phyloP scores from a whole-genome alignment of 2,329 filamentous ascomycete species.

The Penicillium sp. region DNA sequence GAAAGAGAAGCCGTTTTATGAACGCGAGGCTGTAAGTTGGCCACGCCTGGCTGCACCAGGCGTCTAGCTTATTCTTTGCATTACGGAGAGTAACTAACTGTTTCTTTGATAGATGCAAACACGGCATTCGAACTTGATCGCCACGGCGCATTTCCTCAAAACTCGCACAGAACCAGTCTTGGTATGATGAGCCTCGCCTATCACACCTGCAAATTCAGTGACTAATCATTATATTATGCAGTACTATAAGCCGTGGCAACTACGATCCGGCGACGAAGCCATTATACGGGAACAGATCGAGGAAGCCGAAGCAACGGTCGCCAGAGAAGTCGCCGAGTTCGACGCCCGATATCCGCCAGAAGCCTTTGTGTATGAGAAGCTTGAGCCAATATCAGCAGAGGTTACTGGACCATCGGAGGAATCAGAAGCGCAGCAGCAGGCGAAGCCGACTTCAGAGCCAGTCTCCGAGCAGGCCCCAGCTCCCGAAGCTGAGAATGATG shows the following conservation, averaged over 20 bases:
- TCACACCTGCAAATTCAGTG: not conserved
- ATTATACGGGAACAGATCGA: slow-evolving; percentile 71
- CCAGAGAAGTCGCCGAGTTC: slow-evolving; percentile 68
- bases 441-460: slow-evolving; percentile 19
- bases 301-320: slow-evolving; percentile 65
- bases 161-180: slow-evolving; percentile 73
- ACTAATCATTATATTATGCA: slow-evolving; percentile 45
- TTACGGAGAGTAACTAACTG: not conserved
- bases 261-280: slow-evolving; percentile 69
- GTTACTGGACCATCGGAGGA: slow-evolving; percentile 30
- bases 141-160: slow-evolving; percentile 71
- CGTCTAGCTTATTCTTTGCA: not conserved
- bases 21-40: slow-evolving; percentile 72
- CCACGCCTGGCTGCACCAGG: slow-evolving; percentile 25
- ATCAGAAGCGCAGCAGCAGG: slow-evolving; percentile 25
- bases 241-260: slow-evolving; percentile 86
- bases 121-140: slow-evolving; percentile 72
- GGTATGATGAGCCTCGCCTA: slow-evolving; percentile 56
- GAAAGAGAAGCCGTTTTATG: slow-evolving; percentile 73
- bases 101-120: slow-evolving; percentile 65
- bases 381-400: slow-evolving; percentile 18
- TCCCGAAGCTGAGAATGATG: slow-evolving; percentile 21
- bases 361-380: slow-evolving; percentile 28
- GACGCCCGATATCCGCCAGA: slow-evolving; percentile 50
- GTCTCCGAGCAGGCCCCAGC: slow-evolving; percentile 33